Evolutionary conservation across 345 rosid genomes (phyloP).

Genomic region (Punica granatum): DNA sequence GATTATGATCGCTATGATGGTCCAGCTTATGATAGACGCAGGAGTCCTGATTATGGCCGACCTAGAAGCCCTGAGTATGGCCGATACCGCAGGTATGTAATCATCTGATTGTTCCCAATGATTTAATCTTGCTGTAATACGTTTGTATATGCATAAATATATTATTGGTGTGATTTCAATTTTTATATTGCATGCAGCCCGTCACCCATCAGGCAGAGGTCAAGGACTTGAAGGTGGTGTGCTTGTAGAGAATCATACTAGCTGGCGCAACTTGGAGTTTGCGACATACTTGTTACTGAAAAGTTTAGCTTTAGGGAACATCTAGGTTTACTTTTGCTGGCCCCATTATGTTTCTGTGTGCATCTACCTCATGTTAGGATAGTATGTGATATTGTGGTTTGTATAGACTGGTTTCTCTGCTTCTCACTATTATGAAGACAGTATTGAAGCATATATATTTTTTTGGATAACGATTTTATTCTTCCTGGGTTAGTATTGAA

Average conservation of each 20-base stretch:
- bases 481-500: too few species aligned
- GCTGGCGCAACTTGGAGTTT: not conserved
- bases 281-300: constrained; percentile 2
- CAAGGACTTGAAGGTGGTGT: constrained; percentile 31
- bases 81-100: constrained; percentile 59
- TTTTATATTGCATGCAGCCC: constrained; percentile 32
- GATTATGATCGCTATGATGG: constrained; percentile 62
- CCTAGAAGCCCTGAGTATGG: constrained; percentile 44
- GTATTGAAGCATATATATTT: too few species aligned
- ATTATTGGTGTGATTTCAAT: not conserved
- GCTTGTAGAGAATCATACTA: not conserved
- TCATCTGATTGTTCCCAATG: constrained; percentile 10
- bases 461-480: too few species aligned
- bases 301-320: constrained; percentile 8
- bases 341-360: not conserved
- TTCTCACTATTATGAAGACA: not conserved
- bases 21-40: constrained; percentile 41
- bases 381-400: not conserved
- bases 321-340: constrained; percentile 1
- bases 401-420: not conserved
- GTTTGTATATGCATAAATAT: not conserved
- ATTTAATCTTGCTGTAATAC: not conserved
- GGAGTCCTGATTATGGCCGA: constrained; percentile 41
- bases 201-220: constrained; percentile 57
- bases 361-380: not conserved